A percentile compares a stretch with the other conserved stretches of the same genome.
These are phyloP conservation scores for Neoascochyta sp. DNA, from an alignment of 2,329 filamentous ascomycete genomes.

Conservation along the genomic window DNA sequence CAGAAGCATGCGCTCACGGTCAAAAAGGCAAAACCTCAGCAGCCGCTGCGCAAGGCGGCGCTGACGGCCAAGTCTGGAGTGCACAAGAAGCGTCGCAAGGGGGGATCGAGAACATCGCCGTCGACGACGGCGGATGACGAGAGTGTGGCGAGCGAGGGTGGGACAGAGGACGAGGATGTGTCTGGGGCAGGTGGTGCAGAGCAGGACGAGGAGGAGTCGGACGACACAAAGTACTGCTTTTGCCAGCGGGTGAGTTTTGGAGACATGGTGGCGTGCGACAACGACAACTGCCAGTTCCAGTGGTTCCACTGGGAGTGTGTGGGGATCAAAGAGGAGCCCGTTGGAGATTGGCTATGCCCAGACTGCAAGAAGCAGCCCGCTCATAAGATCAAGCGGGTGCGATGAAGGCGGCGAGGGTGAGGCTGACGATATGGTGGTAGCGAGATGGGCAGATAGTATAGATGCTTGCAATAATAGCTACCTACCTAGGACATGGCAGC, in stretches of 20 bases:
- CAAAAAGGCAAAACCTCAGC: slow-evolving; percentile 55
- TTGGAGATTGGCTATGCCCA: slow-evolving; percentile 51
- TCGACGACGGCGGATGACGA: slow-evolving; percentile 51
- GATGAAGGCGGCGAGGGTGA: slow-evolving; percentile 16
- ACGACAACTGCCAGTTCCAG: slow-evolving; percentile 73
- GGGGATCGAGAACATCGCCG: slow-evolving; percentile 38
- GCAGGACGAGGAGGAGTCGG: slow-evolving; percentile 62
- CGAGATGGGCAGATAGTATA: too few relatives aligned
- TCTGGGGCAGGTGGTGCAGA: slow-evolving; percentile 43
- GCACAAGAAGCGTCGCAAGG: slow-evolving; percentile 39
- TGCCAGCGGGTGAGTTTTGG: slow-evolving; percentile 82
- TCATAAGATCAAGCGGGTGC: slow-evolving; percentile 41
- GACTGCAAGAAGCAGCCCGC: slow-evolving; percentile 39
- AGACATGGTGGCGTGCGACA: slow-evolving; percentile 87
- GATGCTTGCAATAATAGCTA: too few relatives aligned
- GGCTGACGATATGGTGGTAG: too few relatives aligned
- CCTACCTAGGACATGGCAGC: too few relatives aligned
- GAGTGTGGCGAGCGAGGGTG: slow-evolving; percentile 48
- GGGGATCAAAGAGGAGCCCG: slow-evolving; percentile 48
- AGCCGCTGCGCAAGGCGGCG: slow-evolving; percentile 40
- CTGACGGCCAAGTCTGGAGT: slow-evolving; percentile 34
- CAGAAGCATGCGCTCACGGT: slow-evolving; percentile 47
- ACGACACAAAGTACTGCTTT: slow-evolving; percentile 74
- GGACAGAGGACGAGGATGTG: slow-evolving; percentile 50
- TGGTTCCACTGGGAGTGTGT: slow-evolving; percentile 79